Evolutionary conservation across 441 rosid species (phyloP).

Genomic region (Gossypium gossypioides): DNA sequence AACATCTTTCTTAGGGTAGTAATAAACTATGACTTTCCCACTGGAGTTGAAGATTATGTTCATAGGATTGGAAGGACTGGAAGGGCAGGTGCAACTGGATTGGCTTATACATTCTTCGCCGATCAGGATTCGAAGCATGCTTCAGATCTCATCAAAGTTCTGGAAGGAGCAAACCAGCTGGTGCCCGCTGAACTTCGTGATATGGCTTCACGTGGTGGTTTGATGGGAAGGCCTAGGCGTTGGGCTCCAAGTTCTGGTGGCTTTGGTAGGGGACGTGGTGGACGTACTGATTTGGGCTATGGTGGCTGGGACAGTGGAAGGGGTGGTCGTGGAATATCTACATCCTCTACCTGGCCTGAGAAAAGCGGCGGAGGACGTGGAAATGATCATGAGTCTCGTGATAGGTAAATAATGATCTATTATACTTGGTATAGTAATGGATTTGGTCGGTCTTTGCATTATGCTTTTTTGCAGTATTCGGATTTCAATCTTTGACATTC

Average conservation of each 20-base stretch:
- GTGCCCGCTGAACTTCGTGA: conserved; percentile 82
- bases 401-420: conserved; percentile 30
- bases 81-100: conserved; percentile 95
- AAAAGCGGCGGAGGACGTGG: conserved; percentile 39
- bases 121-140: conserved; percentile 94
- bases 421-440: not conserved
- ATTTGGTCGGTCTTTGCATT: not conserved
- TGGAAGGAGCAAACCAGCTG: conserved; percentile 85
- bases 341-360: conserved; percentile 23
- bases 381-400: conserved; percentile 32
- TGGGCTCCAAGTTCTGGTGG: conserved; percentile 61
- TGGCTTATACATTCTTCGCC: conserved; percentile 72
- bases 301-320: conserved; percentile 52
- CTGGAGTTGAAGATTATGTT: conserved; percentile 94
- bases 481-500: not conserved
- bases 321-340: conserved; percentile 32
- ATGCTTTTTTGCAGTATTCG: not conserved
- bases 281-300: conserved; percentile 33
- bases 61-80: conserved; percentile 98
- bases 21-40: conserved; percentile 87
- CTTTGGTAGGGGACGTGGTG: conserved; percentile 37
- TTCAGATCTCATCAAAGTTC: conserved; percentile 69
- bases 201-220: conserved; percentile 80
- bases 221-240: conserved; percentile 52
- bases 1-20: conserved; percentile 54